phyloP scores from a whole-genome alignment of 2,329 filamentous ascomycete species.

The Aureobasidium leucospermi region DNA sequence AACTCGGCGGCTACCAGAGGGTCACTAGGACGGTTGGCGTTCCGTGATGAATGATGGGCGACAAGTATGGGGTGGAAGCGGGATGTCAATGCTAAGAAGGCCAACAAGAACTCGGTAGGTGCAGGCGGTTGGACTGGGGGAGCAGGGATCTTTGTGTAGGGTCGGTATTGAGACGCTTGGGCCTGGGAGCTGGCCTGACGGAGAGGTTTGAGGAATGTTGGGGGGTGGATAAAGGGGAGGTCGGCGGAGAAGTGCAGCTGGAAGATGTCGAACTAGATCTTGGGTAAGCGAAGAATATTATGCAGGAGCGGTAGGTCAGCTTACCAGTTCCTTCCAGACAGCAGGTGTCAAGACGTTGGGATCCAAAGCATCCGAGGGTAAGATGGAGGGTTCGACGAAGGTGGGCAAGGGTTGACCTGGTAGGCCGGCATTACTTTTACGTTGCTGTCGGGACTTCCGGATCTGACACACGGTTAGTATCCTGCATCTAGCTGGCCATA shows the following conservation, averaged over 20 bases:
- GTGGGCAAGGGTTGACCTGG: conserved; percentile 9
- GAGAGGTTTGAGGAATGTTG: conserved; percentile 50
- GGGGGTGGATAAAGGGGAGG: conserved; percentile 62
- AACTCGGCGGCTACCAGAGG: conserved; percentile 55
- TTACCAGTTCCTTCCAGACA: conserved; percentile 58
- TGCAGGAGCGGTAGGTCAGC: conserved; percentile 6
- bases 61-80: conserved; percentile 59
- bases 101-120: conserved; percentile 52
- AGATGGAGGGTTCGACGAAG: background rate
- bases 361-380: conserved; percentile 48
- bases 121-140: conserved; percentile 41
- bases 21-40: conserved; percentile 38
- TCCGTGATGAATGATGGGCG: conserved; percentile 47
- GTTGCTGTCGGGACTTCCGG: conserved; percentile 9
- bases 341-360: conserved; percentile 55
- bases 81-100: conserved; percentile 61
- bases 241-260: conserved; percentile 65
- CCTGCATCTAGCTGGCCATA: background rate
- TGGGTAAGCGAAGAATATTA: conserved; percentile 16
- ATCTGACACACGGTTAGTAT: background rate
- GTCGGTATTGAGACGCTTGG: conserved; percentile 13
- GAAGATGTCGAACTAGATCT: conserved; percentile 53
- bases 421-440: conserved; percentile 13
- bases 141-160: conserved; percentile 17
- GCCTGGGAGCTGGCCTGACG: conserved; percentile 23